Conservation (phyloP, 1,139 yeast genomes). For the Yamadazyma diddensiae region DNA sequence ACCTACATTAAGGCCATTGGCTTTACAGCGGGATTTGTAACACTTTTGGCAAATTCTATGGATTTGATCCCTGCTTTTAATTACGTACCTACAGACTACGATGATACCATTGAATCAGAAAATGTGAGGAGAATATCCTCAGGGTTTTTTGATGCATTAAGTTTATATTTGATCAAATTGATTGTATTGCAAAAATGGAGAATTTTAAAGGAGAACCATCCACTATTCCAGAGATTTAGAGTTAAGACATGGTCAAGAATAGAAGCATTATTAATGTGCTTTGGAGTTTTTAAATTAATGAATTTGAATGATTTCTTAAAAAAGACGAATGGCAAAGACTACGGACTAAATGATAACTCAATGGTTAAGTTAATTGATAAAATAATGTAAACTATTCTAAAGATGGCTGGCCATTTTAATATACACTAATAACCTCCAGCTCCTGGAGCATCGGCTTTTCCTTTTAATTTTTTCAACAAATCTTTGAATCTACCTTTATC, state of each 20-base stretch:
- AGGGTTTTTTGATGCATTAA: constrained; percentile 27
- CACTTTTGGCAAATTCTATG: constrained; percentile 26
- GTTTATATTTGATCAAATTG: constrained; percentile 34
- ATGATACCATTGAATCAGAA: constrained; percentile 15
- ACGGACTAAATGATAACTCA: constrained; percentile 15
- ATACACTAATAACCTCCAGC: constrained; percentile 35
- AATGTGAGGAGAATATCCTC: constrained; percentile 27
- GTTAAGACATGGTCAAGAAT: constrained; percentile 30
- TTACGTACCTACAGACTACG: constrained; percentile 15
- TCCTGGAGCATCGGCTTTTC: constrained; percentile 73
- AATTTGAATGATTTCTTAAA: constrained; percentile 34
- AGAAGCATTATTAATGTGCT: constrained; percentile 37
- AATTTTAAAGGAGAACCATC: constrained; percentile 39
- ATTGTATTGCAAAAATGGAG: constrained; percentile 44
- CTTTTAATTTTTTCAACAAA: constrained; percentile 60
- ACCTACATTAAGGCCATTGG: constrained; percentile 37
- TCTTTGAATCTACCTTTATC: constrained; percentile 75
- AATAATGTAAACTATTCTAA: constrained; percentile 17
- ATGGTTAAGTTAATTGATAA: constrained; percentile 20
- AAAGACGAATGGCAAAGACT: constrained; percentile 17
- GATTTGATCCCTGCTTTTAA: constrained; percentile 26
- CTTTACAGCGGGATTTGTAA: constrained; percentile 29
- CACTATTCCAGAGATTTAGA: constrained; percentile 25
- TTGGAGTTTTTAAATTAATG: constrained; percentile 40
- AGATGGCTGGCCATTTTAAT: too few relatives aligned